Base-by-base conservation (phyloP, 2,329 filamentous ascomycete species). In the Cryoendolithus antarcticus region DNA sequence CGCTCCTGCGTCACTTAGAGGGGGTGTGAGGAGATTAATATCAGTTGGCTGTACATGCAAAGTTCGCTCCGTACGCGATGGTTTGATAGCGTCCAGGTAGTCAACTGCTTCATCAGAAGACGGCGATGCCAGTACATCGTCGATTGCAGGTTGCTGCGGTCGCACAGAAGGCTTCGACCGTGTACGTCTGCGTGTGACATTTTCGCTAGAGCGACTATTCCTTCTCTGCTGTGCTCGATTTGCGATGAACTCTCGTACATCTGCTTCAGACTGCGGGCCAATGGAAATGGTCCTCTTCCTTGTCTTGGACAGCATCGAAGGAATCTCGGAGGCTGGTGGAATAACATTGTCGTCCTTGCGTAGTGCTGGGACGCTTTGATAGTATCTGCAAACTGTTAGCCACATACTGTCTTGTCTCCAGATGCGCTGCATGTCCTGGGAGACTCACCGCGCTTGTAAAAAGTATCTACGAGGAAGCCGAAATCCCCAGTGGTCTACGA, bases 211-310 rank as follows among this genome's bases (percentile, higher is more conserved):
- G 13, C 70, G 63, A 50, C 75, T 80, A 50, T 80, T 74, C 37
- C 74, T 67, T 40, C 78, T 65, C 42, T 70, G 67, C 48, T 80
- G 74, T 50, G 94, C 86, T 12, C 89, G 79, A 56, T 94, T 94
- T 4, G 89, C 91, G 35, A 98, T 69, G 12, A 86, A 86, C 65
- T 98, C 91, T 62, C 95, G 94, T 15, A 86, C 91, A 63, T 98
- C 91, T 2, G 91, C 91, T 44, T 88, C 88, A 34, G 88, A 95
- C 62, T 96, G 91, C 2, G 91, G 91, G 0, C 91, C 91, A 38
- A 96, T 75, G 4, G 86, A 94, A 28, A 96, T 77, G 24, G 86
- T 82, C 37, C 91, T 75, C 44, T 80, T 80, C 42, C 86, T 74
- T 0, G 86, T 83, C 32, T 79, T 86, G 43, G 79, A 81, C 15